Evolutionary conservation across 192 early-diverging fungal species (phyloP), one percentile per base, ranked within the genome.

Genomic region (Linnemannia schmuckeri): DNA sequence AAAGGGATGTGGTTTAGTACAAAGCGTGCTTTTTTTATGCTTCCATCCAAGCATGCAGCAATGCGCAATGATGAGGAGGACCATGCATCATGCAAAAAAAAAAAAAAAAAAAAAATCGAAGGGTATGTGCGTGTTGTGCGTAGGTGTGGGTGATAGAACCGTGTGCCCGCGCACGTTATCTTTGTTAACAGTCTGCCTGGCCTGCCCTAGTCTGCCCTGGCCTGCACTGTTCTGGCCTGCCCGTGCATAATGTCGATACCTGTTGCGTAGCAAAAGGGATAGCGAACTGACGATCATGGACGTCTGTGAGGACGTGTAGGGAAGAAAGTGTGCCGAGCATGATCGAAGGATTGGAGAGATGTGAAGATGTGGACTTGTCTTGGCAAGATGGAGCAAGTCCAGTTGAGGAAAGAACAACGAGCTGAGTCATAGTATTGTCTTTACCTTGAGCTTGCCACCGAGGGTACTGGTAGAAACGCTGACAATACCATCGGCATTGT

Each of bases 371-470:
- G 61, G 27, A 12, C n/a, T 66, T 13, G 61, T 1, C 61, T 13
- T 66, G 12, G 12, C 4, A 66, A 15, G 7, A 33, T 66, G 12
- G 10, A 4, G 30, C 61, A 66, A 66, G 61, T 30, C 27, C 61
- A 33, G 33, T 33, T 66, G 18, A 18, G 49, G 44, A 46, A 10
- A 46, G 13, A 46, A 44, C 6, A 44, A 13, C 49, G 49, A 52
- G 49, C 1, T 3, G 49, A 66, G 10, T 33, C 13, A 27, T n/a
- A 66, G 27, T 27, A 33, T 15, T 75, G 10, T 30, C 0, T 46
- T 61, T 81, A 81, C 85, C 79, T 87, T 79, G 61, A 74, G 27
- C 78, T 87, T 87, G 18, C 85, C 85, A 41, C 85, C 80, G 27
- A 87, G 76, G 2, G 85, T 66, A 13, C 79, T 72, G 24, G 85